Percentiles rank a stretch among this genome's conserved stretches.
Evolutionary conservation across 1,284 basidiomycete genomes (phyloP).

Genomic region (Apiotrichum siamense): DNA sequence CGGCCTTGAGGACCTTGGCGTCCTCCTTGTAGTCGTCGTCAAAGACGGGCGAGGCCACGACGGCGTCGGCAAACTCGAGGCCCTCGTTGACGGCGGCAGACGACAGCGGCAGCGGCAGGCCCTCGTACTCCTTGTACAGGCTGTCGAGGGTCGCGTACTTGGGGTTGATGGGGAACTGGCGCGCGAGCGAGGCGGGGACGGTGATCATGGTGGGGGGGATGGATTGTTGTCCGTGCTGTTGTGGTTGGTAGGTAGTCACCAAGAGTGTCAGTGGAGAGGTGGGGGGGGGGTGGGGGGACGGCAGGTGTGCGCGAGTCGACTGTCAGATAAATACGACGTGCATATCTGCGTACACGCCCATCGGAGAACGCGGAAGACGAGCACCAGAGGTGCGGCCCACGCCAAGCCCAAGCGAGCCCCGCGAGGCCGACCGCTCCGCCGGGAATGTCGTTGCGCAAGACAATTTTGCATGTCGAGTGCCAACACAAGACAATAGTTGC

Average conservation of each 20-base stretch:
- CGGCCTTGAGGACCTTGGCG: conserved; percentile 5
- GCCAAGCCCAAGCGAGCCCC: too few relatives aligned
- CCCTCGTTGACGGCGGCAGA: conserved; percentile 9
- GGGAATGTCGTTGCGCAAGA: too few relatives aligned
- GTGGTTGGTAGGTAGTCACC: not conserved
- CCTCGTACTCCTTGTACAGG: conserved; percentile 10
- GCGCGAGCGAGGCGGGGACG: conserved; percentile 12
- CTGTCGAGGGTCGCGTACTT: conserved; percentile 11
- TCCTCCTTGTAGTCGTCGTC: conserved; percentile 10
- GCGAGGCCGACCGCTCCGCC: too few relatives aligned
- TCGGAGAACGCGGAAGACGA: too few relatives aligned
- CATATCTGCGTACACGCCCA: too few relatives aligned
- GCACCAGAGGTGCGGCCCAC: too few relatives aligned
- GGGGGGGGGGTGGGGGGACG: not conserved
- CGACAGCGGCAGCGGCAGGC: conserved; percentile 10
- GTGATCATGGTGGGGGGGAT: conserved; percentile 9
- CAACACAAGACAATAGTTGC: too few relatives aligned
- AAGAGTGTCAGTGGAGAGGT: not conserved
- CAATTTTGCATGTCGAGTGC: too few relatives aligned
- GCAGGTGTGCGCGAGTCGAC: too few relatives aligned
- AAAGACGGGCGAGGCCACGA: conserved; percentile 13
- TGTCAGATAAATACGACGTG: too few relatives aligned
- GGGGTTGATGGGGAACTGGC: conserved; percentile 16
- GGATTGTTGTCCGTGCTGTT: too few relatives aligned
- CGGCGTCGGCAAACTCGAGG: conserved; percentile 12